Evolutionary conservation across 345 rosid species (phyloP), one percentile per base, ranked within the genome.

Genomic region (Nasturtium officinale): DNA sequence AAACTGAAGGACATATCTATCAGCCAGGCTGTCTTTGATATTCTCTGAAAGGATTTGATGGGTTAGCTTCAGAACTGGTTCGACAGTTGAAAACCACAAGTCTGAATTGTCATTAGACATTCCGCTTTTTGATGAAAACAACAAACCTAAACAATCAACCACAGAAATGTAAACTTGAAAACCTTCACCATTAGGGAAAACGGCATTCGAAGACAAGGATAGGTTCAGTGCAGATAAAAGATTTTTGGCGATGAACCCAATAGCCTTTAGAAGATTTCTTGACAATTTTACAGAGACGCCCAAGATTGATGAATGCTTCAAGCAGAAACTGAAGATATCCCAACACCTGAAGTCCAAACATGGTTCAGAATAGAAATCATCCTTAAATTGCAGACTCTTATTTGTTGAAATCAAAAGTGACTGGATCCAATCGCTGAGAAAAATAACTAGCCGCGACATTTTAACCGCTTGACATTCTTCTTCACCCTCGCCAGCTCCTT

Each of bases 401-500:
- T 86, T 83, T 0, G 77, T 53, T 0, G 84, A 77, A 61, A 86
- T 72, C 77, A 95, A 82, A 65, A 86, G 56, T 0, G 90, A 79
- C 69, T 88, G 96, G 18, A 88, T 82, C 97, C 97, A 95, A 18
- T 88, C 89, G 38, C 79, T 84, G 47, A 91, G 91, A 81, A 82
- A 91, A 55, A 81, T 78, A 54, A 95, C 20, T 48, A 87, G 73
- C 13, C 87, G 86, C 0, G 96, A 79, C 30, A 78, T 56, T 60
- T 84, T 82, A 74, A 91, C 96, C 23, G 77, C 85, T 69, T 91
- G 90, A 71, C 38, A 43, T 52, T 86, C 85, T 69, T 78, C 90
- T 69, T 78, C 89, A n/a, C 77, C 80, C 17, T 48, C 73, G 20
- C 54, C 81, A 75, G 48, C 64, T 17, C 51, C 77, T 21, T 45